phyloP scores from a whole-genome alignment of 208 protist genomes.

The Wallacemonas sp. region DNA sequence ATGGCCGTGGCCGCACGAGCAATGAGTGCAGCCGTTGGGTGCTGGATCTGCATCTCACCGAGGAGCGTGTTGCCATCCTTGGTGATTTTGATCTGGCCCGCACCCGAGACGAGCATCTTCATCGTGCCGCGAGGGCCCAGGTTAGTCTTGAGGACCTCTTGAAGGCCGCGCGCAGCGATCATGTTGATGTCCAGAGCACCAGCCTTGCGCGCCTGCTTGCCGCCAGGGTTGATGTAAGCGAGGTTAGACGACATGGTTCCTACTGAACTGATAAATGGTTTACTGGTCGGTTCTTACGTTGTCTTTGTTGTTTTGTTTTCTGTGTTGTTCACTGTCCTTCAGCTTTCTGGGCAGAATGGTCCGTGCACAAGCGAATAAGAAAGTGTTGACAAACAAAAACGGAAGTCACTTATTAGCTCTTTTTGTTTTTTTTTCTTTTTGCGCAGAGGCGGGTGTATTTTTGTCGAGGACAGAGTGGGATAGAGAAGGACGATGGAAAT shows the following conservation, averaged over 20 bases:
- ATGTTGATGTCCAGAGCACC: conserved; percentile 98
- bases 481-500: not conserved
- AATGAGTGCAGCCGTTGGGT: conserved; percentile 99
- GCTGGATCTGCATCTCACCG: conserved; percentile 99
- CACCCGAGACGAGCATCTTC: conserved; percentile 99
- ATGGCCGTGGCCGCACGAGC: conserved; percentile 99
- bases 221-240: conserved; percentile 92
- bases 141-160: conserved; percentile 99
- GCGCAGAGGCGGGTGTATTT: no score
- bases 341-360: no score
- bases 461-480: no score
- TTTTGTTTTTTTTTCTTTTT: conserved; percentile 12
- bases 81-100: conserved; percentile 99
- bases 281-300: not conserved
- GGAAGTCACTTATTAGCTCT: not conserved
- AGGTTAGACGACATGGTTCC: conserved; percentile 65
- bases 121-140: conserved; percentile 99
- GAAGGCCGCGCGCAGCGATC: conserved; percentile 96
- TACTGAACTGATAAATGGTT: not conserved
- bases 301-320: not conserved
- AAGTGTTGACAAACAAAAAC: no score
- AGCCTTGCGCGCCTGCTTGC: conserved; percentile 80
- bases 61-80: conserved; percentile 99
- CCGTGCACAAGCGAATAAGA: no score
- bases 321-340: no score